phyloP scores from a whole-genome alignment of 2,329 filamentous ascomycete species.

The Fusarium ramigenum region DNA sequence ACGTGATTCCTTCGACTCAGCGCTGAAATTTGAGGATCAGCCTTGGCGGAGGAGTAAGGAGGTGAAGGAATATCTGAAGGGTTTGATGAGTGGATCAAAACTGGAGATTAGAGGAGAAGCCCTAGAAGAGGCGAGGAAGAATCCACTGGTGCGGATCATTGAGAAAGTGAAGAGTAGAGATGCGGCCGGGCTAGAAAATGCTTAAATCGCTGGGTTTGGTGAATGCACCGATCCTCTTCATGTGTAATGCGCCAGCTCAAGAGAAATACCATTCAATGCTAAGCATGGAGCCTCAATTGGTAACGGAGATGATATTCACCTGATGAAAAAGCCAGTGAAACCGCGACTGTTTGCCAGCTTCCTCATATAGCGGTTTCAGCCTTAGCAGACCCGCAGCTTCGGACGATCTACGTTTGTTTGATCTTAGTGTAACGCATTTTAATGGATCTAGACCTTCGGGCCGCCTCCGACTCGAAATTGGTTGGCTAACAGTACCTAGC shows the following conservation, averaged over 20 bases:
- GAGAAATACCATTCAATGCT: background rate
- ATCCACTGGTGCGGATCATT: background rate
- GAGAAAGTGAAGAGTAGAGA: background rate
- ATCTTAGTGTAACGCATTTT: background rate
- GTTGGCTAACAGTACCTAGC: accelerated
- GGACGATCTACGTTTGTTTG: background rate
- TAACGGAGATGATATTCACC: background rate
- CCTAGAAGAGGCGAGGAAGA: background rate
- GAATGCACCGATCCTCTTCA: background rate
- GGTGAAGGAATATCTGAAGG: background rate
- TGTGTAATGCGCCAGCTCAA: background rate
- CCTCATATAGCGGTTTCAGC: background rate
- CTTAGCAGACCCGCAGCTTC: background rate
- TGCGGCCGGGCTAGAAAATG: background rate
- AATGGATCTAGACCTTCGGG: background rate
- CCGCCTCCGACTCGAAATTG: background rate
- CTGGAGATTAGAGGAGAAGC: background rate
- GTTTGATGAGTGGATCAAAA: background rate
- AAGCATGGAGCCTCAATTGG: background rate
- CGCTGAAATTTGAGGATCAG: background rate
- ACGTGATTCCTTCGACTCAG: accelerated
- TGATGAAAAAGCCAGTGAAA: accelerated
- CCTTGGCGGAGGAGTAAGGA: background rate
- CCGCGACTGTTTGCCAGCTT: background rate
- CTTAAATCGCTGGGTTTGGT: background rate